Evolutionary conservation across 2,329 filamentous ascomycete genomes (phyloP), one percentile per base, ranked within the genome.

Genomic region (Sporothrix protearum): DNA sequence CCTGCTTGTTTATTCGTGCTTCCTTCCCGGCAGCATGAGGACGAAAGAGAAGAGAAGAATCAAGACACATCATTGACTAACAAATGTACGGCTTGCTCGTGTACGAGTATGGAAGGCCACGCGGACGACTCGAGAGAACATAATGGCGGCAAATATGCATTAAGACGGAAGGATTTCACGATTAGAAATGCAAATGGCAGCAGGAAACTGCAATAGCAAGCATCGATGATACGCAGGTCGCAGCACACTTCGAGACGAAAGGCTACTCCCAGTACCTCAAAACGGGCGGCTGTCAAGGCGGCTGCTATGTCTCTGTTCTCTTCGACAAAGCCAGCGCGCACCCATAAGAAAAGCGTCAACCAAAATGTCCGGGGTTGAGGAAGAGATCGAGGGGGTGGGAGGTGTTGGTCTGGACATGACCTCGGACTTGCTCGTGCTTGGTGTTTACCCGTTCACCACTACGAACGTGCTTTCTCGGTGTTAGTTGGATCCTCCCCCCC

Each of bases 131-230:
- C 49, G 8, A 53, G 49, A 53, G 3, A 25, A 53, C 9, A 53
- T 2, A 47, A 12, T 6, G 14, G 42, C 49, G 49, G 49, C n/a
- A 22, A 53, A n/a, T n/a, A n/a, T n/a, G n/a, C n/a, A n/a, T n/a
- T n/a, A 5, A 25, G 25, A 53, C 25, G n/a, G 12, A 47, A 47
- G 14, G 42, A 19, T 6, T 16, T 14, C 14, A 14, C 42, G 49
- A 53, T 36, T 57, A 33, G 53, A 57, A 57, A 57, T 57, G 53
- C 53, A 28, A 57, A 53, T 51, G n/a, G 47, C 42, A 45, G 42
- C 42, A 45, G 42, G 19, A 45, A 16, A 45, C 42, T 16, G 42
- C 42, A 45, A 10, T 16, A 45, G 19, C 42, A 45, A 19, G 14
- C 42, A 47, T 16, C 42, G 14, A 19, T 14, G 42, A 47, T 47